Percentiles rank a stretch among this genome's conserved stretches.
phyloP scores from a whole-genome alignment of 331 rosid genomes.

The Acacia pycnantha region DNA sequence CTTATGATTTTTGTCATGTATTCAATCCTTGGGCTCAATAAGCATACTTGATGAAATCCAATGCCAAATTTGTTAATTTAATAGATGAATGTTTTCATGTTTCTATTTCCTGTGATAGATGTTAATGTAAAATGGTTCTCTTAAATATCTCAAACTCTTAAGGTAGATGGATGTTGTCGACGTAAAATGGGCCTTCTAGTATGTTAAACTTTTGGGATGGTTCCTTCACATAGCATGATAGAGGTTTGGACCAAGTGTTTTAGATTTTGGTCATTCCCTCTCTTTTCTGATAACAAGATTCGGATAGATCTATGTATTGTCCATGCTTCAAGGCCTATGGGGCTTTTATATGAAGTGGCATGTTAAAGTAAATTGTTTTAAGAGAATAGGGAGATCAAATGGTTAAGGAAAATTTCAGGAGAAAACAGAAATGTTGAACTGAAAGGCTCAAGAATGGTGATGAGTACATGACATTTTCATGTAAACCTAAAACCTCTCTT shows the following conservation, averaged over 20 bases:
- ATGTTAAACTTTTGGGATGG: neutral
- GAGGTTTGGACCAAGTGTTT: neutral
- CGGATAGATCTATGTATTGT: neutral
- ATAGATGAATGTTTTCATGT: neutral
- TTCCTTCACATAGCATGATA: neutral
- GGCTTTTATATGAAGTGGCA: neutral
- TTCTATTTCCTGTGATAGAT: neutral
- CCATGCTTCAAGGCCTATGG: neutral
- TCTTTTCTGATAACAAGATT: neutral
- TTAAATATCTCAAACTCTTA: neutral
- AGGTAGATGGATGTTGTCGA: neutral
- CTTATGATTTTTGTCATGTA: neutral
- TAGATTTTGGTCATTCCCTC: neutral
- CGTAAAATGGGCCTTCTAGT: neutral
- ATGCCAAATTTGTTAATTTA: neutral
- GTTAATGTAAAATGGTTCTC: neutral
- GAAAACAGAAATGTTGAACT: neutral
- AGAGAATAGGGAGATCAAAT: neutral
- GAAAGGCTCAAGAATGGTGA: neutral
- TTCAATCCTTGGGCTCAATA: neutral
- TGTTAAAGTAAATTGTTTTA: neutral
- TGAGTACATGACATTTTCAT: neutral
- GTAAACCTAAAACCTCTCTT: neutral
- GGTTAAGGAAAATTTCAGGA: neutral
- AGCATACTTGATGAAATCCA: neutral